Evolutionary conservation across 352 stramenopile species (phyloP), one percentile per base, ranked within the genome.

Genomic region (Poterioochromonas sp.): DNA sequence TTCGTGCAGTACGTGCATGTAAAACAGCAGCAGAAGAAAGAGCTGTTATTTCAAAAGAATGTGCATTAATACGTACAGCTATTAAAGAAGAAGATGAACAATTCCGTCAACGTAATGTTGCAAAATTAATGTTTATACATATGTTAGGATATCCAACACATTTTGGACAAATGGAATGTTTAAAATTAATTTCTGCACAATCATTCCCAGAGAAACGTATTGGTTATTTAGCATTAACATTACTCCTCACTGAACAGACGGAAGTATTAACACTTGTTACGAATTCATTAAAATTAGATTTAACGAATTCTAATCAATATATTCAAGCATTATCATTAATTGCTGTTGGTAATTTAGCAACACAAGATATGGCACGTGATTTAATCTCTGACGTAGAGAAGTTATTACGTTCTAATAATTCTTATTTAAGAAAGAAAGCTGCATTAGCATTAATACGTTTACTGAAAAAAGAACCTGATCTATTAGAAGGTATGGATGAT

Each of bases 81-180:
- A 98, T 99, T 85, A 97, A 97, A 80, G 95, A 99, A 76, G 90
- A 97, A 94, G 84, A 95, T 90, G 83, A 60, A 26, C 90, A 97
- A 82, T 97, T 97, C 87, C 91, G 93, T 68, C 94, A 99, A 84
- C 92, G 95, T 58, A 99, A 99, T 84, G 95, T 99, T 60, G 94
- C 95, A 60, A 99, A 99, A 29, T 37, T 99, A 76, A 87, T 99
- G 1, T 99, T 98, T 84, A 99, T 99, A 86, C 96, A 99, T 88
- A 99, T 99, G 95, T 87, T 99, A 34, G 95, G 95, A n/a, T 99
- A 99, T 84, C 94, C 95, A 68, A 98, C 93, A 73, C 95, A 99
- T 85, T 99, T 99, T 86, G 96, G 95, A 43, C 95, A 99, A 84
- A 97, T 99, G 87, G 96, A 99, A 86, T 99, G 95, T 84, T 90